Percentiles rank a stretch among this genome's conserved stretches.
Evolutionary conservation across 352 stramenopile genomes (phyloP).

Genomic region (Peronospora tabacina): DNA sequence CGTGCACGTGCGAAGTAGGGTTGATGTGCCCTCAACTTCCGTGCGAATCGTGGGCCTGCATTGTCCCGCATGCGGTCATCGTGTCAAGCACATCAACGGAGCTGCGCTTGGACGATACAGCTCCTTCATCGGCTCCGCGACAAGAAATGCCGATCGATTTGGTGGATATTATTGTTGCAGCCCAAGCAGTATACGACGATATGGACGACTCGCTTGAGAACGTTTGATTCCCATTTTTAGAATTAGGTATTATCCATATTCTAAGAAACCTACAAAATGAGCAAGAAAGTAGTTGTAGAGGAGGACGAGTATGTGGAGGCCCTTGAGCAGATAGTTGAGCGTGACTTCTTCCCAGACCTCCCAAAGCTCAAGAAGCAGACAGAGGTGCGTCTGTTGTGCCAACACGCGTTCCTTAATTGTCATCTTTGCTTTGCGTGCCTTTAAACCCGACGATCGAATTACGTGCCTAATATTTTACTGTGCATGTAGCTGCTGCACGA

Average conservation of each 20-base stretch:
- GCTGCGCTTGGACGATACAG: conserved; percentile 21
- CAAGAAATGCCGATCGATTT: conserved; percentile 33
- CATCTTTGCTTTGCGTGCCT: background rate
- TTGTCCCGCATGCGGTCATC: conserved; percentile 48
- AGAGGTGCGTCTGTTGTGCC: conserved; percentile 23
- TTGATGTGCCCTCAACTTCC: conserved; percentile 23
- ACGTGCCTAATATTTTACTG: background rate
- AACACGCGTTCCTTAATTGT: background rate
- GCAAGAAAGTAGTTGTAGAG: conserved; percentile 53
- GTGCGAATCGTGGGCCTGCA: conserved; percentile 47
- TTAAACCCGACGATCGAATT: background rate
- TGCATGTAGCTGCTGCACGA: conserved; percentile 26
- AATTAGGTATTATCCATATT: too few relatives aligned
- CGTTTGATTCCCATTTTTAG: background rate
- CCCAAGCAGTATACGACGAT: conserved; percentile 33
- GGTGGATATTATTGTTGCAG: conserved; percentile 30
- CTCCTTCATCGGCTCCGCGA: conserved; percentile 12
- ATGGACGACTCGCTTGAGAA: conserved; percentile 21
- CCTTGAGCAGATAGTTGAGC: conserved; percentile 76
- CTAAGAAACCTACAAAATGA: conserved; percentile 16
- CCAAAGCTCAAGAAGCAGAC: conserved; percentile 45
- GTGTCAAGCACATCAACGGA: conserved; percentile 28
- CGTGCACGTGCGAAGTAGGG: conserved; percentile 32
- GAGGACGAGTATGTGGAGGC: conserved; percentile 74
- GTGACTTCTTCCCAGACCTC: conserved; percentile 82